Evolutionary conservation across 768 basidiomycete genomes (phyloP), one percentile per base, ranked within the genome.

Genomic region (Pulveroboletus ravenelii): DNA sequence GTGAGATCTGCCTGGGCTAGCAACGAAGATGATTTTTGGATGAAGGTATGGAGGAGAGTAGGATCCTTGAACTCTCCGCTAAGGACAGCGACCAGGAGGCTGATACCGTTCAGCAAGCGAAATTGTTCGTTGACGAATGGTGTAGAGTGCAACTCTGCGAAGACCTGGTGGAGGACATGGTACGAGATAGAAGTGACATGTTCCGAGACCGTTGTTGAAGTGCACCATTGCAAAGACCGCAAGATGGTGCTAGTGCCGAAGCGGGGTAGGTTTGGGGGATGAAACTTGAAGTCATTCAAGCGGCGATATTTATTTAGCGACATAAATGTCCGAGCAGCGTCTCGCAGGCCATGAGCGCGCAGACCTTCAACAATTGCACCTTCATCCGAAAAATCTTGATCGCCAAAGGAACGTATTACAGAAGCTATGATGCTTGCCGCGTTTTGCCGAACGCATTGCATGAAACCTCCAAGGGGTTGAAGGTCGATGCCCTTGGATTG

Each of bases 91-190:
- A 92, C 74, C 77, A 89, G 85, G 27, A 97, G 67, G 25, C 80
- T 81, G 40, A 95, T 69, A 2, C 81, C 78, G 48, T 90, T 85
- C 36, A 93, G 62, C 27, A 85, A 70, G 12, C 94, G 82, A 36
- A 82, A 67, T 62, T 94, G 89, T 63, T 95, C 91, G 63, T 90
- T 89, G 53, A 95, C 78, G 35, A 96, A 75, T 17, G 84, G 84
- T 0, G 82, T 80, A 10, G 69, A 65, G 51, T 88, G 79, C 9
- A 92, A 70, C 36, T 77, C 75, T 6, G 82, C 75, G 54, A 94
- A 81, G 13, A 95, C 74, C 45, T 80, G 78, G 51, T 87, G 85
- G 25, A 91, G 65, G 48, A 89, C 78, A 53, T 93, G 90, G 63
- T 89, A 93, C 5, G 83, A 81, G 43, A 81, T 81, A 10, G 85